Percentiles rank a stretch among this genome's conserved stretches.
Conservation (phyloP, 2,329 filamentous ascomycete genomes). For the Aspergillus fijiensis region DNA sequence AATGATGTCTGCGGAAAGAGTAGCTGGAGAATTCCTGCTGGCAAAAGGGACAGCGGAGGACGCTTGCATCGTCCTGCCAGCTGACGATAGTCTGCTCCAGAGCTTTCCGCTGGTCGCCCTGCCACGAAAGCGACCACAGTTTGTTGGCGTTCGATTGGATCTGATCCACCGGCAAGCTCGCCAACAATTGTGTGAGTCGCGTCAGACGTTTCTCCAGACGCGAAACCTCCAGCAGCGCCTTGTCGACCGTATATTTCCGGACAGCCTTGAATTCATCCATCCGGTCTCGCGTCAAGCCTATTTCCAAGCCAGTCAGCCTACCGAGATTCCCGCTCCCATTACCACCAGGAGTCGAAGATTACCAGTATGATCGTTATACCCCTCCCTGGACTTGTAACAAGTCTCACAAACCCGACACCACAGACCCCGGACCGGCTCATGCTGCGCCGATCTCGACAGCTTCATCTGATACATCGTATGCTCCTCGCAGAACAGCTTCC, state of each 20-base stretch:
- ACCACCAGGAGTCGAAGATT: background rate
- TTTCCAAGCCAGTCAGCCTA: constrained; percentile 6
- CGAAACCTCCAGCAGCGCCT: constrained; percentile 82
- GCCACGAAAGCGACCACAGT: constrained; percentile 57
- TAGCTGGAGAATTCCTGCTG: constrained; percentile 94
- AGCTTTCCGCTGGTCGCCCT: constrained; percentile 72
- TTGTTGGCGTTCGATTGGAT: constrained; percentile 51
- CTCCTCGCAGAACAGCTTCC: constrained; percentile 89
- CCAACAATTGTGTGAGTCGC: constrained; percentile 80
- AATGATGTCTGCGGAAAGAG: constrained; percentile 91
- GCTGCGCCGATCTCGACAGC: constrained; percentile 80
- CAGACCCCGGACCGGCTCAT: constrained; percentile 84
- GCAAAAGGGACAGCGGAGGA: constrained; percentile 84
- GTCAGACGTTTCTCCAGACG: constrained; percentile 88
- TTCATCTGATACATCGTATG: constrained; percentile 99
- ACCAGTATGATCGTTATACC: constrained; percentile 85
- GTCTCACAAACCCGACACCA: constrained; percentile 98
- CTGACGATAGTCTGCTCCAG: constrained; percentile 90
- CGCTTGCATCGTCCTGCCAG: constrained; percentile 88
- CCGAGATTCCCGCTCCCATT: background rate
- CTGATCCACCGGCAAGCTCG: constrained; percentile 69
- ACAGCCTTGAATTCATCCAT: constrained; percentile 67
- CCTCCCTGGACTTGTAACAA: constrained; percentile 95
- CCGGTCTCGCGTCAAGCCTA: constrained; percentile 67
- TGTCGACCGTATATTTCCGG: constrained; percentile 77